Base-by-base conservation (phyloP, 768 basidiomycete genomes). In the Trametes villosa region DNA sequence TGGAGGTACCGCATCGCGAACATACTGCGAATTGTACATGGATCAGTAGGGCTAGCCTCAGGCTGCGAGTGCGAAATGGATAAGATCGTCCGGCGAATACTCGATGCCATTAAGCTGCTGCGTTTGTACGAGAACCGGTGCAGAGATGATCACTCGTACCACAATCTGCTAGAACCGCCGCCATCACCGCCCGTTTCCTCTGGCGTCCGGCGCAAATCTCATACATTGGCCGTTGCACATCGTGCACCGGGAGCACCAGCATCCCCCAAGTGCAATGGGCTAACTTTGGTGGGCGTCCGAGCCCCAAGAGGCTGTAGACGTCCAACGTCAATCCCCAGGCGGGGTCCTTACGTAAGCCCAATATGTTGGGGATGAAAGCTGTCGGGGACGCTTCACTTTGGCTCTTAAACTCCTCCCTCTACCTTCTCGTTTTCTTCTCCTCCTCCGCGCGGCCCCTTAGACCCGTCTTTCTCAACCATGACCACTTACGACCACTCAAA, bases 401-500 rank as follows among this genome's bases (percentile, higher is more conserved):
- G 29, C 34, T 46, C 52, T 63, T 59, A 48, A 58, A 34, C 52
- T 34, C 48, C 36, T 49, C 38, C 57, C 30, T 42, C 61, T 31
- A 53, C 38, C 51, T 57, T 52, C 61, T 30, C 55, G 42, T 44
- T 22, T 53, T 20, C 38, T 9, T 49, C 47, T 38, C 24, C 26
- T 18, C 45, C 53, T 27, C 29, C 33, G 34, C 56, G 31, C 40
- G n/a, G n/a, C 27, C 47, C 38, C 24, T 18, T 46, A 20, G 12
- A 47, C 41, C 26, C 45, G 18, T 44, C 47, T 34, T 22, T 38
- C 44, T 27, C 47, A 56, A 50, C 48, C 58, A 77, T 77, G 67
- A 66, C 74, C 49, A 58, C 70, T 27, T 79, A 82, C 66, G 85
- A 87, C 69, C 84, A 85, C 70, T 76, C 81, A 63, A 85, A 79